Evolutionary conservation across 352 stramenopile species (phyloP).

Genomic region (Phytopythium litorale): DNA sequence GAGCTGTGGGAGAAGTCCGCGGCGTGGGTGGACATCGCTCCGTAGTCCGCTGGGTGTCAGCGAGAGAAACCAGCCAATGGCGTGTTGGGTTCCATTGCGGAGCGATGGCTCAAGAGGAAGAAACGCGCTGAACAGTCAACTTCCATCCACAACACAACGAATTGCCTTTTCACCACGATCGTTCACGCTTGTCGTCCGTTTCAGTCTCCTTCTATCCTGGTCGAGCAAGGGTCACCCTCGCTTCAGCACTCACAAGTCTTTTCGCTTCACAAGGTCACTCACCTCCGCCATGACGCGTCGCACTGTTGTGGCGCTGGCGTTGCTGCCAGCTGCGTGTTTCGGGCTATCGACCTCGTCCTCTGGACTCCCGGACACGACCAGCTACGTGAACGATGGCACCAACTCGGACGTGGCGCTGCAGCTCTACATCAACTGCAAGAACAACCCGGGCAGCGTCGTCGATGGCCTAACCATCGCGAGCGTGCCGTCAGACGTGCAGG

Average conservation of each 20-base stretch:
- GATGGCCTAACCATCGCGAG: too few relatives aligned
- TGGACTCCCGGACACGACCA: not conserved
- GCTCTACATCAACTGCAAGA: slow-evolving; percentile 12
- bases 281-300: not conserved
- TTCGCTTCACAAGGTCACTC: too few relatives aligned
- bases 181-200: too few relatives aligned
- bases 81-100: too few relatives aligned
- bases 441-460: not conserved
- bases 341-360: not conserved
- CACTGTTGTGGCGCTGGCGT: not conserved
- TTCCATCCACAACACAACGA: too few relatives aligned
- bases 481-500: not conserved
- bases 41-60: not conserved
- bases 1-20: slow-evolving; percentile 32
- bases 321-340: not conserved
- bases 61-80: too few relatives aligned
- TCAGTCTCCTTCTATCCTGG: too few relatives aligned
- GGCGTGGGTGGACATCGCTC: slow-evolving; percentile 5
- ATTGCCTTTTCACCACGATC: too few relatives aligned
- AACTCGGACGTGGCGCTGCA: slow-evolving; percentile 29
- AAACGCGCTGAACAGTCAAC: too few relatives aligned
- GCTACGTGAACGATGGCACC: slow-evolving; percentile 15
- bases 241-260: too few relatives aligned
- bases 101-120: too few relatives aligned
- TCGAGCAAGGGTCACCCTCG: too few relatives aligned